phyloP scores from a whole-genome alignment of 2,329 filamentous ascomycete species.

The Coniochaeta prunicola region DNA sequence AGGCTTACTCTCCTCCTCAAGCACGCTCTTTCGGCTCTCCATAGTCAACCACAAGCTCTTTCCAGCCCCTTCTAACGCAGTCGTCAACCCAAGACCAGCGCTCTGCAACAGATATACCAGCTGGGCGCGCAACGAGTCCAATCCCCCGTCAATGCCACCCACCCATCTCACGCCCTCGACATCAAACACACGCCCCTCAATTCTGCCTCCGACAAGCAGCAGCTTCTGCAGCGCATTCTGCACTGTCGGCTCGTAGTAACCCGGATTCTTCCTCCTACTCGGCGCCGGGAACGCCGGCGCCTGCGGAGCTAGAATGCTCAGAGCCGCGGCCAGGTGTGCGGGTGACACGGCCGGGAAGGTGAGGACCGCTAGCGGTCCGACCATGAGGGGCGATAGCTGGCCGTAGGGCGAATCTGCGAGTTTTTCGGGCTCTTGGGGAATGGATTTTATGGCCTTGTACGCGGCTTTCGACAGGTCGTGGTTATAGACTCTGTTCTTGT shows the following conservation, averaged over 20 bases:
- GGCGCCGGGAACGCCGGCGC: constrained; percentile 71
- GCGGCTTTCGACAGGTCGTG: constrained; percentile 50
- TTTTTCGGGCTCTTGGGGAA: constrained; percentile 19
- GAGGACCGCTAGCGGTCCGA: constrained; percentile 73
- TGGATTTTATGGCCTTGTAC: constrained; percentile 37
- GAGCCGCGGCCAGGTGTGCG: constrained; percentile 71
- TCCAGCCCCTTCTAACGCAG: constrained; percentile 68
- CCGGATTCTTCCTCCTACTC: constrained; percentile 65
- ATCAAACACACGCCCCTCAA: constrained; percentile 83
- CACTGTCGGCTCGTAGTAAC: constrained; percentile 71
- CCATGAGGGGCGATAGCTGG: constrained; percentile 66
- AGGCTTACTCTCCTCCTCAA: constrained; percentile 62
- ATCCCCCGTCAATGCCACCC: constrained; percentile 70
- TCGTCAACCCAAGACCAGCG: constrained; percentile 70
- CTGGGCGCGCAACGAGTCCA: constrained; percentile 74
- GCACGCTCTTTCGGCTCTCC: constrained; percentile 70
- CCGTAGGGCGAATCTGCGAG: constrained; percentile 35
- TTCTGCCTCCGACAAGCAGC: constrained; percentile 74
- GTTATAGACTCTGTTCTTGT: constrained; percentile 24
- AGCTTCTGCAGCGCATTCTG: constrained; percentile 83
- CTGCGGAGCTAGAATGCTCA: constrained; percentile 70
- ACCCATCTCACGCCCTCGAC: constrained; percentile 57
- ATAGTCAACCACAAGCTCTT: constrained; percentile 83
- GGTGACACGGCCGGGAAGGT: constrained; percentile 79
- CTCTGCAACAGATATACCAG: constrained; percentile 75